Conservation (phyloP, 2,329 filamentous ascomycete genomes). For the Claviceps africana region DNA sequence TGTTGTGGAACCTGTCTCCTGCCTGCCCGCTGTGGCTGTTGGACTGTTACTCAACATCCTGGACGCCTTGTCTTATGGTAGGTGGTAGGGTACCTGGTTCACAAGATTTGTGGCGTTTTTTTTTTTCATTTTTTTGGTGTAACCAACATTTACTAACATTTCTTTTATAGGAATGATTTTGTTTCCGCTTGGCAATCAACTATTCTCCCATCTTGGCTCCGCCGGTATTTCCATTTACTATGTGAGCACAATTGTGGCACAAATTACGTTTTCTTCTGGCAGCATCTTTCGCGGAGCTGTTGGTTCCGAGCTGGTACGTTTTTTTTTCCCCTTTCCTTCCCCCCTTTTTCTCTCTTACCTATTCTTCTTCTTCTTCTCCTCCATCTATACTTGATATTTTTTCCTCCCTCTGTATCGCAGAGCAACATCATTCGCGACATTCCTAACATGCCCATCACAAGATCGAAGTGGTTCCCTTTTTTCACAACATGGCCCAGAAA, state of each 20-base stretch:
- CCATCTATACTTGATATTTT: background rate
- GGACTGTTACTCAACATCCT: slow-evolving; percentile 84
- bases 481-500: slow-evolving; percentile 92
- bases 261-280: slow-evolving; percentile 74
- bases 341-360: background rate
- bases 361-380: background rate
- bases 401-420: too few relatives aligned
- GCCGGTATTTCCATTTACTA: slow-evolving; percentile 98
- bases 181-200: slow-evolving; percentile 75
- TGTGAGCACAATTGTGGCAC: slow-evolving; percentile 89
- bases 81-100: slow-evolving; percentile 37
- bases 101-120: slow-evolving; percentile 3
- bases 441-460: slow-evolving; percentile 15
- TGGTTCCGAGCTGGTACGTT: slow-evolving; percentile 73
- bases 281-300: slow-evolving; percentile 85
- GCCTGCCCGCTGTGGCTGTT: slow-evolving; percentile 74
- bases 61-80: slow-evolving; percentile 86
- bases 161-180: slow-evolving; percentile 61
- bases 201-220: slow-evolving; percentile 75
- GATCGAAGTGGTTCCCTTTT: slow-evolving; percentile 97
- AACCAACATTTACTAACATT: too few relatives aligned
- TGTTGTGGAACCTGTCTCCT: slow-evolving; percentile 53
- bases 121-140: too few relatives aligned
- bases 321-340: background rate
- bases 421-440: background rate